Percentiles rank a stretch among this genome's conserved stretches.
Evolutionary conservation across 306 rosid species (phyloP).

Genomic region (Rosa lucieae): DNA sequence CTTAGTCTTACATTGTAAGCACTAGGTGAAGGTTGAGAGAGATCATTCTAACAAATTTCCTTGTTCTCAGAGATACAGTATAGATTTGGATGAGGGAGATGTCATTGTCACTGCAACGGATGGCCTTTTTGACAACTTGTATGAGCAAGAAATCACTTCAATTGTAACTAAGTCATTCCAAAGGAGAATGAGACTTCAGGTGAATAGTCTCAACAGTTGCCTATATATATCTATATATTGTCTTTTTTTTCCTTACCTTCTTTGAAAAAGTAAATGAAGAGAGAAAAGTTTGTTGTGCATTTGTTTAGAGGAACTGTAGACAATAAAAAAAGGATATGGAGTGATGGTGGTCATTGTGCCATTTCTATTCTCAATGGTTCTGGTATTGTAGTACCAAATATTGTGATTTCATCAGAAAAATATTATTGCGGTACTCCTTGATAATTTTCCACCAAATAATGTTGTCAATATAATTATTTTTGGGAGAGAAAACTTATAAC

Average conservation of each 20-base stretch:
- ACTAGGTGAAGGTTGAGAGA: neutral
- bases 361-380: neutral
- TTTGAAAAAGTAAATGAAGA: neutral
- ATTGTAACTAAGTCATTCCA: slow-evolving; percentile 44
- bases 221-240: no score
- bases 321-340: neutral
- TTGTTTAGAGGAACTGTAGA: neutral
- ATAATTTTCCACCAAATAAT: neutral
- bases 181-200: slow-evolving; percentile 58
- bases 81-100: slow-evolving; percentile 65
- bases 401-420: neutral
- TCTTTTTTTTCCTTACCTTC: slow-evolving; percentile 1
- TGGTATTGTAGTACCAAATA: neutral
- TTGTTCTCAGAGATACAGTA: slow-evolving; percentile 26
- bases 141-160: slow-evolving; percentile 69
- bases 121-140: slow-evolving; percentile 81
- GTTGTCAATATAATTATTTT: neutral
- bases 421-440: neutral
- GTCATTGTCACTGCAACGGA: slow-evolving; percentile 67
- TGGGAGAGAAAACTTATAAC: neutral
- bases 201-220: slow-evolving; percentile 23
- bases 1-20: neutral
- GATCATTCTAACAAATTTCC: slow-evolving; percentile 1
- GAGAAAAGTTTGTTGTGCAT: neutral
- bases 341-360: neutral